Evolutionary conservation across 176 grass and related monocot genomes (phyloP), one percentile per base, ranked within the genome.

Genomic region (Triticum monococcum): DNA sequence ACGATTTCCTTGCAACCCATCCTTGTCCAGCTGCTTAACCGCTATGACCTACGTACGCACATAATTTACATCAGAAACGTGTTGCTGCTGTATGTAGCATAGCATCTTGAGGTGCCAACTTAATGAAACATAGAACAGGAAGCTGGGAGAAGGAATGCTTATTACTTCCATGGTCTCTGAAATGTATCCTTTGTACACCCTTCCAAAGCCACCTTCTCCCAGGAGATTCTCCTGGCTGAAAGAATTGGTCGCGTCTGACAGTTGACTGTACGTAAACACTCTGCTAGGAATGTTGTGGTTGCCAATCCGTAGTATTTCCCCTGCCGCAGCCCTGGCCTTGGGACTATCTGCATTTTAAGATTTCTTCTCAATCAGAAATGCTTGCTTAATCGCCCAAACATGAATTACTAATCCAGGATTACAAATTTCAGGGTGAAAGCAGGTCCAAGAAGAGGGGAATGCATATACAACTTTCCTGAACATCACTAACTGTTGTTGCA

Each of bases 131-230:
- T 52, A 48, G 62, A 71, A 91, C 2, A 3, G 33, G 62, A 56
- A 67, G 40, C 64, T 68, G 64, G 64, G 48, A 46, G 26, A 69
- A 77, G 70, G 72, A 74, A 73, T 83, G 9, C 2, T 79, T 68
- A n/a, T 64, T 91, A 97, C 95, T 62, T 91, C 89, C 72, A 82
- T 90, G 73, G 82, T 88, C 76, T 86, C 89, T 85, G 77, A 70
- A 78, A 95, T 90, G 62, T 81, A 85, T 66, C 95, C 95, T 81
- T 35, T 92, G 61, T 92, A 97, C 32, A 97, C 95, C 86, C 90
- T 95, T 70, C 95, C 95, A 68, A 97, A 97, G 56, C 95, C 95
- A 46, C 95, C 95, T 88, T 97, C 95, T 68, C 95, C 92, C n/a
- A 97, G 75, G 64, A 97, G 26, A 82, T 97, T 97, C 9, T 91